phyloP scores from a whole-genome alignment of 345 rosid species.

The Raphanus raphanistrum region DNA sequence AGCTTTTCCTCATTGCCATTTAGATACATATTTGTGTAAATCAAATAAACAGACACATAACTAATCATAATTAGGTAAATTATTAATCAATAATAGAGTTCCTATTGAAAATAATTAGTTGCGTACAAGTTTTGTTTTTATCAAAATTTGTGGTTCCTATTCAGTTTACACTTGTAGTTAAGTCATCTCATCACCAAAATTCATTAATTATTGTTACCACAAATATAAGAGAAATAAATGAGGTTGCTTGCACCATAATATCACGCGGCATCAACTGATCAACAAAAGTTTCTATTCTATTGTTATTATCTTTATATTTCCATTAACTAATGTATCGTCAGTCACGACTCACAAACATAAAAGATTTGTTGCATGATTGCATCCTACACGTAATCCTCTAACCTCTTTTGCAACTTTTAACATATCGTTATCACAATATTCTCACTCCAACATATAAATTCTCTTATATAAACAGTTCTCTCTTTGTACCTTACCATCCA shows the following conservation, averaged over 20 bases:
- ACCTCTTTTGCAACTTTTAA: neutral
- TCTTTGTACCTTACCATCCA: neutral
- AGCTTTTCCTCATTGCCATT: constrained; percentile 1
- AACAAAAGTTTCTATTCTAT: constrained; percentile 2
- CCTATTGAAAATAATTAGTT: constrained; percentile 25
- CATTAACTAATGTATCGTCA: neutral
- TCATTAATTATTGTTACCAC: constrained; percentile 13
- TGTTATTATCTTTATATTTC: neutral
- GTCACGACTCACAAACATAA: constrained; percentile 9
- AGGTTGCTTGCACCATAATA: constrained; percentile 18
- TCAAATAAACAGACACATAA: neutral
- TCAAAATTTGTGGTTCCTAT: constrained; percentile 1
- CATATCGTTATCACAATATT: constrained; percentile 9
- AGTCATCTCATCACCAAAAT: constrained; percentile 6
- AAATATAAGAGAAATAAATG: neutral
- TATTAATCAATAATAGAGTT: constrained; percentile 13
- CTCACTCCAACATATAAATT: constrained; percentile 8
- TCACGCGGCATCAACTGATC: constrained; percentile 10
- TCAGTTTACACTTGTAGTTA: neutral
- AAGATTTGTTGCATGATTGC: constrained; percentile 29
- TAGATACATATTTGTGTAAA: neutral
- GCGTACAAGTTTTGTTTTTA: constrained; percentile 34
- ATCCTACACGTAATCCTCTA: constrained; percentile 29
- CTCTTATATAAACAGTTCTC: constrained; percentile 16
- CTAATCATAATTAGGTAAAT: neutral